phyloP scores from a whole-genome alignment of 148 eudicot genomes.

The Rhododendron mucronatum region DNA sequence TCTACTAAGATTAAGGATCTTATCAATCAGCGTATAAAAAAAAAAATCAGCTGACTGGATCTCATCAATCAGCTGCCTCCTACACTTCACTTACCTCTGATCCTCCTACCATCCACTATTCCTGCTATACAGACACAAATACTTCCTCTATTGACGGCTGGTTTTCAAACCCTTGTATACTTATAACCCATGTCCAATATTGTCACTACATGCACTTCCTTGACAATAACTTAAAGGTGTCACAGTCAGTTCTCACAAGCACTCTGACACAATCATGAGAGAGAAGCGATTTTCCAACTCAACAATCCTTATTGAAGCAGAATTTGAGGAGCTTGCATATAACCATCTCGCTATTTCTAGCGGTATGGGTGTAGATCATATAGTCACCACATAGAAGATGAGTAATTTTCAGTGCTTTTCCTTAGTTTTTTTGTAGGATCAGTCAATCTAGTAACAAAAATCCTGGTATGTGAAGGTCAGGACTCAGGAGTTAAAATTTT shows the following conservation, averaged over 20 bases:
- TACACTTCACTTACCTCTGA: neutral
- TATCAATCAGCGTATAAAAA: neutral
- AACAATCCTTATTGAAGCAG: neutral
- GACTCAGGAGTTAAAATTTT: neutral
- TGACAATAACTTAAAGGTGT: neutral
- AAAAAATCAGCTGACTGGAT: neutral
- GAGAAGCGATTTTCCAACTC: neutral
- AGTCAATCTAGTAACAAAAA: neutral
- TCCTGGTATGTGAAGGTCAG: neutral
- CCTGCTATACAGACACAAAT: neutral
- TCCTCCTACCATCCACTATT: neutral
- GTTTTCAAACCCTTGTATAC: neutral
- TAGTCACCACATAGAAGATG: neutral
- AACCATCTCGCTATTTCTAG: neutral
- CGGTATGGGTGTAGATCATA: neutral
- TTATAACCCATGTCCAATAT: neutral
- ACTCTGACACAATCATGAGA: neutral
- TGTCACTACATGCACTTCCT: neutral
- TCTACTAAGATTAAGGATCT: neutral
- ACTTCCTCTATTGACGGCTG: neutral
- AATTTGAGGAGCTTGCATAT: neutral
- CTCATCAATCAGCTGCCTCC: neutral
- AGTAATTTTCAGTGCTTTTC: neutral
- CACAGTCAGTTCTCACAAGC: neutral
- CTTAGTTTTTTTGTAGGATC: neutral